Conservation (phyloP, 169 alveolate genomes). For the Eimeria falciformis region DNA sequence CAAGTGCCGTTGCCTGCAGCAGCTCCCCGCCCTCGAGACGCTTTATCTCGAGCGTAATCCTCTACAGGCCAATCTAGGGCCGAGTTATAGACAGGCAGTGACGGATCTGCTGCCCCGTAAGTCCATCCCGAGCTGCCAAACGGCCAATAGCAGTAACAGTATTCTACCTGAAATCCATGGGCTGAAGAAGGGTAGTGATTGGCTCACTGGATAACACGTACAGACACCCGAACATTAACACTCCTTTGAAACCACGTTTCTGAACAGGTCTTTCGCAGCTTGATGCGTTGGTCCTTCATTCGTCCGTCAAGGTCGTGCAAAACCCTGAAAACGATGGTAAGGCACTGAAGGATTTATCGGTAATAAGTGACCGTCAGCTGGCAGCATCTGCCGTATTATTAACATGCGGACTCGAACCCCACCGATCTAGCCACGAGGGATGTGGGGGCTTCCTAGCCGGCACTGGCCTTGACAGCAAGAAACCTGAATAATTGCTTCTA, state of each 20-base stretch:
- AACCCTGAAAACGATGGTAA: constrained; percentile 40
- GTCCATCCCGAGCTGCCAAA: neutral
- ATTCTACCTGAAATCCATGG: neutral
- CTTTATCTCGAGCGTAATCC: constrained; percentile 84
- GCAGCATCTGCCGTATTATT: neutral
- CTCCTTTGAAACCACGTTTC: neutral
- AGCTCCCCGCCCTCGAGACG: constrained; percentile 75
- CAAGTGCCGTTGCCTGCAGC: constrained; percentile 66
- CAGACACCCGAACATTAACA: neutral
- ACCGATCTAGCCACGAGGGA: neutral
- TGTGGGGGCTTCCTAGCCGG: neutral
- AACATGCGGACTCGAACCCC: neutral
- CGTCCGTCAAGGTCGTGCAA: constrained; percentile 56
- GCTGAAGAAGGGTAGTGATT: too few relatives aligned
- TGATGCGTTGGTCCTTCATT: constrained; percentile 61
- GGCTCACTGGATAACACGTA: neutral
- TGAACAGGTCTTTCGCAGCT: constrained; percentile 71
- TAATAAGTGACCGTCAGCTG: neutral
- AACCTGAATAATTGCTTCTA: neutral
- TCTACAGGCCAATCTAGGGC: constrained; percentile 81
- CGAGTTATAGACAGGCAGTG: constrained; percentile 81
- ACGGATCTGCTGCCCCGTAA: constrained; percentile 79
- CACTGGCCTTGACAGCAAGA: neutral
- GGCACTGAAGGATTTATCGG: neutral
- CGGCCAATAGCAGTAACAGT: neutral